Evolutionary conservation across 2,329 filamentous ascomycete genomes (phyloP).

Genomic region (Penicillium vulpinum): DNA sequence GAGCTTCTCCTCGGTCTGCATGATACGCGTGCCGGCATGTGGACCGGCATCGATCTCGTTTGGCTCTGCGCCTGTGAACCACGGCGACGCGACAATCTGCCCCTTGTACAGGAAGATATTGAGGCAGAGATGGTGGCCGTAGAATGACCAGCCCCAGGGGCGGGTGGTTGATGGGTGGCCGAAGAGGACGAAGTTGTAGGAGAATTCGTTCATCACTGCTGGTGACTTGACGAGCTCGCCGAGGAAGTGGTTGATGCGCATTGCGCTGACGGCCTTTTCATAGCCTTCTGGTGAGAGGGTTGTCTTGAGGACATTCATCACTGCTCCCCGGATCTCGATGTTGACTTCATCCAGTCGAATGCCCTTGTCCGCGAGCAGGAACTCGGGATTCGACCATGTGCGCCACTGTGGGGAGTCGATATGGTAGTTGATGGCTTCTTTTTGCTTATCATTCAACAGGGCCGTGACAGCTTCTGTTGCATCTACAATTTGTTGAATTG

Average conservation of each 20-base stretch:
- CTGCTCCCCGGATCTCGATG: conserved; percentile 46
- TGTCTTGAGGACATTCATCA: conserved; percentile 57
- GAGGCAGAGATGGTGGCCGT: conserved; percentile 76
- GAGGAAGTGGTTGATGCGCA: conserved; percentile 74
- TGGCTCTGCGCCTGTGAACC: conserved; percentile 78
- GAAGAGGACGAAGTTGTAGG: conserved; percentile 75
- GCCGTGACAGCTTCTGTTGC: conserved; percentile 51
- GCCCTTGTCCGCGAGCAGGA: conserved; percentile 67
- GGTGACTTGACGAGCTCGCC: conserved; percentile 65
- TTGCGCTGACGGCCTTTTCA: conserved; percentile 66
- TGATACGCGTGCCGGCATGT: conserved; percentile 63
- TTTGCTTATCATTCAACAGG: conserved; percentile 53
- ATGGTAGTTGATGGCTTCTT: conserved; percentile 55
- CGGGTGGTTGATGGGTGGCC: conserved; percentile 57
- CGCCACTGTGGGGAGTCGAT: conserved; percentile 72
- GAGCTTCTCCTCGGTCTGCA: conserved; percentile 63
- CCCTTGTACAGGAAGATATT: conserved; percentile 65
- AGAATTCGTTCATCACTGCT: conserved; percentile 69
- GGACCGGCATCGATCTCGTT: conserved; percentile 69
- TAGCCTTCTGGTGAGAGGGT: conserved; percentile 71
- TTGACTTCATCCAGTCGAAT: conserved; percentile 66
- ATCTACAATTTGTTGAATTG: conserved; percentile 58
- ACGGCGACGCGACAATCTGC: conserved; percentile 70
- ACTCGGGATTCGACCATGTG: conserved; percentile 71
- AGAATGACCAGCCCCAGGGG: conserved; percentile 73